Conservation (phyloP, 805 yeast species). For the Ogataea corticis region DNA sequence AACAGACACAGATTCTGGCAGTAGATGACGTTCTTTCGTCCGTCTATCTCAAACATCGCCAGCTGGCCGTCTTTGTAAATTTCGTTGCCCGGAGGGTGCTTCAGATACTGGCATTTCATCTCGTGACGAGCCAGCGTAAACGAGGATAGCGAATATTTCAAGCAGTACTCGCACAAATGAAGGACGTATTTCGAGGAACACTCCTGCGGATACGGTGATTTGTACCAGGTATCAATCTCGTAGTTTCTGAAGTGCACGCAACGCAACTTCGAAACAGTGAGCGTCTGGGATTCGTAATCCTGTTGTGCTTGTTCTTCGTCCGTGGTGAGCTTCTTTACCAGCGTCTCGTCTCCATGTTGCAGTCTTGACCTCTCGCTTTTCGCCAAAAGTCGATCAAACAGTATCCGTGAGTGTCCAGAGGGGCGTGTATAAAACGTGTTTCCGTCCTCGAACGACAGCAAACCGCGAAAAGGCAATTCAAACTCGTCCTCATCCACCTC, state of each 20-base stretch:
- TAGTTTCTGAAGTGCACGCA: constrained; percentile 68
- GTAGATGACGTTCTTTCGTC: constrained; percentile 74
- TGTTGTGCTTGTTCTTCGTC: constrained; percentile 27
- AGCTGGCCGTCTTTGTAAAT: constrained; percentile 74
- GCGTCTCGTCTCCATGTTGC: constrained; percentile 36
- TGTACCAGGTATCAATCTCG: constrained; percentile 89
- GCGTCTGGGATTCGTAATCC: constrained; percentile 26
- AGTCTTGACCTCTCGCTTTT: constrained; percentile 42
- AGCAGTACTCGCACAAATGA: constrained; percentile 80
- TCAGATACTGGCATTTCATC: constrained; percentile 63
- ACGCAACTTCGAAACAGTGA: constrained; percentile 45
- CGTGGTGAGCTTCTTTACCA: constrained; percentile 21
- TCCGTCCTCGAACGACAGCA: constrained; percentile 57
- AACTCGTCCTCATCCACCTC: constrained; percentile 40
- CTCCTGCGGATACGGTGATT: constrained; percentile 91
- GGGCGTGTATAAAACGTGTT: constrained; percentile 66
- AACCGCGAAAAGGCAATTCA: constrained; percentile 69
- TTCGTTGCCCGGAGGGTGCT: constrained; percentile 89
- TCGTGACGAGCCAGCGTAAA: constrained; percentile 68
- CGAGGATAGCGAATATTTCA: constrained; percentile 74
- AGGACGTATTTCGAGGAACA: constrained; percentile 62
- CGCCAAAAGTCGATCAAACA: constrained; percentile 43
- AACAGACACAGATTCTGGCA: constrained; percentile 89
- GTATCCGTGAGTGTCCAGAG: constrained; percentile 27
- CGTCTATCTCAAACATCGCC: constrained; percentile 91